Evolutionary conservation across 1,284 basidiomycete genomes (phyloP).

Genomic region (Ganoderma meredithae): DNA sequence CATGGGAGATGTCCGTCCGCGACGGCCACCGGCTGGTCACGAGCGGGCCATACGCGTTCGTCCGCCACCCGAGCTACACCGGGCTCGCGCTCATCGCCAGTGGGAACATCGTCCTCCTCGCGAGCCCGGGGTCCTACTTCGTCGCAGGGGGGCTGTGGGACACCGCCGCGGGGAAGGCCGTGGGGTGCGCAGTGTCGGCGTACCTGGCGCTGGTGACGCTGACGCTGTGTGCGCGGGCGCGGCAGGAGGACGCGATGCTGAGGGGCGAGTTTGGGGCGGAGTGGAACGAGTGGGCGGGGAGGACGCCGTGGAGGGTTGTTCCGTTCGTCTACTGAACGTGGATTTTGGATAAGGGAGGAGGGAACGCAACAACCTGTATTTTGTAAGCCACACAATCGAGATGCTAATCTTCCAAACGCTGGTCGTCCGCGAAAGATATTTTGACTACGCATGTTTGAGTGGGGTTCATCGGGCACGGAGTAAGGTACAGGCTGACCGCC

Average conservation of each 20-base stretch:
- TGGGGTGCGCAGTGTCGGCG: neutral
- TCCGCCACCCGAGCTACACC: slow-evolving; percentile 32
- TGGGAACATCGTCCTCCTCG: slow-evolving; percentile 10
- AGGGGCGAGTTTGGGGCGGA: slow-evolving; percentile 28
- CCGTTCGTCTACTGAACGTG: slow-evolving; percentile 24
- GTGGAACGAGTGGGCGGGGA: slow-evolving; percentile 33
- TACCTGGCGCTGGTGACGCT: neutral
- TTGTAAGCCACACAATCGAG: neutral
- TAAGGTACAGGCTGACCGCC: neutral
- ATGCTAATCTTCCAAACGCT: neutral
- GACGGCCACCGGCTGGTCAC: slow-evolving; percentile 26
- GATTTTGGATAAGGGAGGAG: no score
- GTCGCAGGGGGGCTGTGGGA: slow-evolving; percentile 10
- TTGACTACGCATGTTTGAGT: slow-evolving; percentile 2
- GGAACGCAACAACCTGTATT: neutral
- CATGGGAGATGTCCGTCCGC: slow-evolving; percentile 24
- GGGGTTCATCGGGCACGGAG: slow-evolving; percentile 9
- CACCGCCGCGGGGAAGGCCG: neutral
- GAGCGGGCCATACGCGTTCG: slow-evolving; percentile 30
- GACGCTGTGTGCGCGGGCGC: slow-evolving; percentile 20
- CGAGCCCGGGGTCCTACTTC: slow-evolving; percentile 15
- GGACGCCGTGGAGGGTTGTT: slow-evolving; percentile 28
- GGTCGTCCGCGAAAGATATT: neutral
- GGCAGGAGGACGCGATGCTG: slow-evolving; percentile 27
- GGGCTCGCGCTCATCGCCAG: slow-evolving; percentile 13